Percentiles rank a stretch among this genome's conserved stretches.
These are phyloP conservation scores for Thraustochytrium striatum DNA, from an alignment of 352 stramenopile genomes.

Conservation along the genomic window DNA sequence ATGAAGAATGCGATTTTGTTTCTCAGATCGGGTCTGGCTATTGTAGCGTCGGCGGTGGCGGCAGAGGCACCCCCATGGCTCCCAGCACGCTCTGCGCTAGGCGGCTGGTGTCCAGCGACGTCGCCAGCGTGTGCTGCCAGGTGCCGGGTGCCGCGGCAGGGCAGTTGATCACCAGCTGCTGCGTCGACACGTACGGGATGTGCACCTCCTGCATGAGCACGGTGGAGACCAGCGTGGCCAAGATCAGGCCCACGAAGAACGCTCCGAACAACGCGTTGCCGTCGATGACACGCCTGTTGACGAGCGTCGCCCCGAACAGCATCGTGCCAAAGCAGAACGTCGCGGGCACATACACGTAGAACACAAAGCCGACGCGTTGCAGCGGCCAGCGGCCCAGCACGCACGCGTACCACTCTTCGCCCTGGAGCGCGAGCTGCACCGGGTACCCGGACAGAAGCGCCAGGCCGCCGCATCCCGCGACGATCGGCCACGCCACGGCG, in stretches of 20 bases:
- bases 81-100: not conserved
- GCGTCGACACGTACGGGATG: conserved; percentile 1
- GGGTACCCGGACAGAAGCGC: conserved; percentile 4
- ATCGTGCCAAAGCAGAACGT: conserved; percentile 6
- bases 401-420: not conserved
- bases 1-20: too few species aligned
- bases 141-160: not conserved
- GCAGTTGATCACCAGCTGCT: conserved; percentile 15
- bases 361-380: conserved; percentile 1
- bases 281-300: conserved; percentile 1
- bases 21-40: too few species aligned
- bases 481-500: not conserved
- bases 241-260: conserved; percentile 6
- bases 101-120: not conserved
- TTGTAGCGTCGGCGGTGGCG: too few species aligned
- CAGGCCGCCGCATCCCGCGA: not conserved
- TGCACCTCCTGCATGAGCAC: conserved; percentile 20
- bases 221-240: conserved; percentile 5
- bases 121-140: not conserved
- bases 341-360: conserved; percentile 9
- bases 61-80: not conserved
- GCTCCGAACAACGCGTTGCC: not conserved
- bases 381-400: not conserved
- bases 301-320: conserved; percentile 24
- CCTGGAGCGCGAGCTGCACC: not conserved